Percentiles rank a stretch among this genome's conserved stretches.
Evolutionary conservation across 345 rosid genomes (phyloP).

Genomic region (Clausena lansium): DNA sequence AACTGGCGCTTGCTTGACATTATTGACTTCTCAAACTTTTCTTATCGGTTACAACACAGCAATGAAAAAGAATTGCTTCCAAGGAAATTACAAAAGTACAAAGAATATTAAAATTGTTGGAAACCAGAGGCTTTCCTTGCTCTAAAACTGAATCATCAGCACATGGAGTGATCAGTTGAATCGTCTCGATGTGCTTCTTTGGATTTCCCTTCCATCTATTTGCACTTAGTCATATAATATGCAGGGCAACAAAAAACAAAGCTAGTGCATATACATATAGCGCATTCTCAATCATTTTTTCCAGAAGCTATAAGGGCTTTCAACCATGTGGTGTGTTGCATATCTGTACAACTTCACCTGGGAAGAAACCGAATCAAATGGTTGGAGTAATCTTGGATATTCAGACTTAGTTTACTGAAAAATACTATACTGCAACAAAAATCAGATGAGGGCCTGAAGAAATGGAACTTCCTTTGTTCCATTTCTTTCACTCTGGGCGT

Average conservation of each 20-base stretch:
- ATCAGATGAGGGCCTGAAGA: conserved; percentile 25
- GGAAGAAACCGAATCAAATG: conserved; percentile 37
- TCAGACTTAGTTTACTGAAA: conserved; percentile 25
- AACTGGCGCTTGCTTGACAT: background rate
- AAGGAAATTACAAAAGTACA: conserved; percentile 9
- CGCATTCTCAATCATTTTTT: conserved; percentile 40
- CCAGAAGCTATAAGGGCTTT: conserved; percentile 31
- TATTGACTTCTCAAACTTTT: conserved; percentile 19
- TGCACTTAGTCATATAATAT: conserved; percentile 18
- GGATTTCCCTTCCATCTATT: conserved; percentile 5
- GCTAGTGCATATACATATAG: conserved; percentile 21
- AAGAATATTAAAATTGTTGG: conserved; percentile 17
- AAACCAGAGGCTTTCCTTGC: conserved; percentile 49
- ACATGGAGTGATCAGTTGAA: conserved; percentile 51
- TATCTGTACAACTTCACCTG: conserved; percentile 81
- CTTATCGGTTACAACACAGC: conserved; percentile 29
- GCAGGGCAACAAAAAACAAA: conserved; percentile 6
- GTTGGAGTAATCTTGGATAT: conserved; percentile 16
- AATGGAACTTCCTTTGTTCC: conserved; percentile 19
- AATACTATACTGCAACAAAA: conserved; percentile 15
- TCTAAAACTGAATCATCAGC: conserved; percentile 33
- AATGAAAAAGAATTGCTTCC: conserved; percentile 30
- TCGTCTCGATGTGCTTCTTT: conserved; percentile 58
- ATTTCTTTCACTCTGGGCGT: background rate
- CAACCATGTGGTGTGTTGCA: conserved; percentile 47